Percentiles rank a stretch among this genome's conserved stretches.
Conservation (phyloP, 2,329 filamentous ascomycete species). For the Clonostachys rosea region DNA sequence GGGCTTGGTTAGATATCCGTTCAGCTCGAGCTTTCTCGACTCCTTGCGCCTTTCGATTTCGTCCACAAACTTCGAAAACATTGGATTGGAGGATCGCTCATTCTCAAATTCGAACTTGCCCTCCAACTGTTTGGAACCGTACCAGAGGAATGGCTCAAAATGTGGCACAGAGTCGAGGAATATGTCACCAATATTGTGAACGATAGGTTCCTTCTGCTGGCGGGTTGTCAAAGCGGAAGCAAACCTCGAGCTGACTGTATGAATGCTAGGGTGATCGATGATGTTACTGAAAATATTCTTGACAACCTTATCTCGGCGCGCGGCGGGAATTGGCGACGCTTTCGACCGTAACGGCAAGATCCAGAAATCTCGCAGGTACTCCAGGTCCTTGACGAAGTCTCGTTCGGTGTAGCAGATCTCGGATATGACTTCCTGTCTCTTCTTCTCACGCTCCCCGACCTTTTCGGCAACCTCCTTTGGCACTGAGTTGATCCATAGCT, state of each 20-base stretch:
- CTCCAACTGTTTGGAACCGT: conserved; percentile 92
- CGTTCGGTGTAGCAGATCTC: conserved; percentile 98
- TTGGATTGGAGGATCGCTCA: conserved; percentile 80
- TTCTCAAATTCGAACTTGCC: conserved; percentile 98
- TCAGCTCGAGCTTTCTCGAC: conserved; percentile 92
- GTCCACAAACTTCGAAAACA: conserved; percentile 88
- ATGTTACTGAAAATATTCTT: conserved; percentile 95
- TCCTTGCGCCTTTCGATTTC: conserved; percentile 95
- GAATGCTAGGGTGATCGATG: conserved; percentile 75
- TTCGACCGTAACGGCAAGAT: conserved; percentile 84
- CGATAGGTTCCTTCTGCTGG: conserved; percentile 86
- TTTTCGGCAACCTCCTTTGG: conserved; percentile 91
- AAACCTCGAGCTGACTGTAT: conserved; percentile 84
- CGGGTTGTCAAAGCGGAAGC: conserved; percentile 83
- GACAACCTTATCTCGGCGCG: conserved; percentile 84
- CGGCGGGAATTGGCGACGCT: conserved; percentile 82
- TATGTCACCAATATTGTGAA: conserved; percentile 86
- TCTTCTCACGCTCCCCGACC: conserved; percentile 88
- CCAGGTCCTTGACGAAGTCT: conserved; percentile 97
- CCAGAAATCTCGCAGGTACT: conserved; percentile 98
- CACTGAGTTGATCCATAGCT: conserved; percentile 98
- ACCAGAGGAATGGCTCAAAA: conserved; percentile 94
- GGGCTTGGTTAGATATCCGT: conserved; percentile 96
- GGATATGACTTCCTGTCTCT: conserved; percentile 95
- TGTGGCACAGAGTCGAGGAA: conserved; percentile 88